These are phyloP conservation scores for Ploettnerulaceae sp. DNA, from an alignment of 2,329 filamentous ascomycete genomes.

Conservation along the genomic window DNA sequence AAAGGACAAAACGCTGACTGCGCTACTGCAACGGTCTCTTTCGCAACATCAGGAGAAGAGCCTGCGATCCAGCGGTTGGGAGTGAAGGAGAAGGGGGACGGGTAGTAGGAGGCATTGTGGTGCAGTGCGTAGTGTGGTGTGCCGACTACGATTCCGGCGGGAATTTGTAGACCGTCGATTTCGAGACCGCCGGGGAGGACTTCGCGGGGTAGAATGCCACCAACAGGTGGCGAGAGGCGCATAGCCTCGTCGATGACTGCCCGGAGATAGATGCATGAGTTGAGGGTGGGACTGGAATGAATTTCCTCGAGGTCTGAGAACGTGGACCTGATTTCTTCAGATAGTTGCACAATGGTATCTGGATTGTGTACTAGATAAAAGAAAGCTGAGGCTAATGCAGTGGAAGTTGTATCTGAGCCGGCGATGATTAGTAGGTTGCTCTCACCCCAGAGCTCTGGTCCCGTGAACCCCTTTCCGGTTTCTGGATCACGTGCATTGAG, in stretches of 20 bases:
- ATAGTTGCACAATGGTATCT: conserved; percentile 30
- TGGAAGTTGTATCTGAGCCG: conserved; percentile 39
- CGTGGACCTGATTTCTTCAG: conserved; percentile 23
- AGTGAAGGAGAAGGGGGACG: conserved; percentile 37
- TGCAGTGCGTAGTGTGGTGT: conserved; percentile 43
- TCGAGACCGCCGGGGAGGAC: conserved; percentile 18
- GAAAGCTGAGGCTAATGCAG: conserved; percentile 14
- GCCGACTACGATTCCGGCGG: conserved; percentile 41
- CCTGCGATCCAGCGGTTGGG: conserved; percentile 43
- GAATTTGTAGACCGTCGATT: conserved; percentile 31
- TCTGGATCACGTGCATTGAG: conserved; percentile 67
- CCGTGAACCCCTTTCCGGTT: conserved; percentile 45
- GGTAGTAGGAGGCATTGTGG: conserved; percentile 41
- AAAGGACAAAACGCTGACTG: conserved; percentile 27
- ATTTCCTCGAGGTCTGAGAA: conserved; percentile 35
- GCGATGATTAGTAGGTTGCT: conserved; percentile 26
- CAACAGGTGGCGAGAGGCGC: conserved; percentile 31
- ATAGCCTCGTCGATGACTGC: conserved; percentile 39
- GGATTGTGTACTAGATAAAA: conserved; percentile 37
- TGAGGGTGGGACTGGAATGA: conserved; percentile 27
- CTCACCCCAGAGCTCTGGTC: conserved; percentile 32
- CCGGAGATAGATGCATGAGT: conserved; percentile 37
- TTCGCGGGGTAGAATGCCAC: conserved; percentile 24
- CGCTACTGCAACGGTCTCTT: conserved; percentile 22
- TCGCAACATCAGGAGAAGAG: conserved; percentile 14